Percentiles rank a stretch among this genome's conserved stretches.
These are phyloP conservation scores for Rosa lucieae DNA, from an alignment of 306 rosid genomes.

Conservation along the genomic window DNA sequence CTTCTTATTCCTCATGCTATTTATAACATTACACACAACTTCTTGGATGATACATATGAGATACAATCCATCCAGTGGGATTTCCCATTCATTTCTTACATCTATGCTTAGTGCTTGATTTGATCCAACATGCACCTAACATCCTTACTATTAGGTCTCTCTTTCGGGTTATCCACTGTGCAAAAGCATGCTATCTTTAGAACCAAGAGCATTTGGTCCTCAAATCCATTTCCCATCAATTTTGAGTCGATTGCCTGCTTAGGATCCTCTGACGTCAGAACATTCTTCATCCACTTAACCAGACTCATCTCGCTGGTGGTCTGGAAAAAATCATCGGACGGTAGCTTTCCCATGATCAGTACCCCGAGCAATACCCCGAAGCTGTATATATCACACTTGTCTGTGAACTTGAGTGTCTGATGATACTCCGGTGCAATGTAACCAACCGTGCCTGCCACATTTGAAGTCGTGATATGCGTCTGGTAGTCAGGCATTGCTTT, in stretches of 20 bases:
- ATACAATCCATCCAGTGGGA: not conserved
- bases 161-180: constrained; percentile 75
- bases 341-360: constrained; percentile 75
- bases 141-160: constrained; percentile 89
- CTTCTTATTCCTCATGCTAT: not conserved
- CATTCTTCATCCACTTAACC: constrained; percentile 79
- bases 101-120: constrained; percentile 52
- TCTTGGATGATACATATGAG: not conserved
- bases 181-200: constrained; percentile 90
- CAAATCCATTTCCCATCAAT: constrained; percentile 64
- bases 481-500: constrained; percentile 75
- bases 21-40: not conserved
- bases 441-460: constrained; percentile 81
- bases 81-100: not conserved
- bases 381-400: constrained; percentile 87
- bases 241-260: constrained; percentile 51
- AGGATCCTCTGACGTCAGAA: constrained; percentile 65
- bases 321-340: constrained; percentile 73
- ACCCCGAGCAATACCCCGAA: constrained; percentile 83
- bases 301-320: constrained; percentile 64
- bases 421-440: constrained; percentile 93
- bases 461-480: constrained; percentile 68
- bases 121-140: constrained; percentile 75
- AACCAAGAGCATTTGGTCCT: constrained; percentile 90
- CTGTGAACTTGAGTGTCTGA: constrained; percentile 79